Base-by-base conservation (phyloP, 2,329 filamentous ascomycete genomes). In the Metarhizium anisopliae region DNA sequence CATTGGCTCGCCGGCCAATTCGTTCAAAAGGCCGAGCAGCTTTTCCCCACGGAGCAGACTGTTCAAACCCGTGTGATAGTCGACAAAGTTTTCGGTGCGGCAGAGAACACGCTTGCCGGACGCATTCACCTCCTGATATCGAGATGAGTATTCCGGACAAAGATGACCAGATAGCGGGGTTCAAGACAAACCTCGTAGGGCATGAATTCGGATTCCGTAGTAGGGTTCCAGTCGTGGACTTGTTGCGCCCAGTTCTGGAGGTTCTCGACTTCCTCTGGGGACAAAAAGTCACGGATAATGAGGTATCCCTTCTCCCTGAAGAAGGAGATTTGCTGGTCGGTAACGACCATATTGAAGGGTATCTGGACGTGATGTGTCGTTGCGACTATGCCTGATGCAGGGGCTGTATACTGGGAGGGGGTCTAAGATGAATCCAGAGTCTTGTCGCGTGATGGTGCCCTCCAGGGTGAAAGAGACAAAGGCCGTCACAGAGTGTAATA, bases 31-130 rank as follows among this genome's bases (percentile, higher is more conserved):
- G 1, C 25, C 25, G 25, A 25, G 25, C 25, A 25, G 25, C 4
- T 25, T 25, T 25, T 4, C 25, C 25, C 25, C 25, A 25, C 25
- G 25, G 25, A 25, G 25, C 25, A 25, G 25, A 25, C 30, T 16
- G 53, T 57, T 43, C 55, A 62, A 59, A 6, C 59, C 60, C 2
- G 42, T 16, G 52, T 62, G 60, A 51, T 56, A 53, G n/a, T 62
- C 59, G 13, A 51, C 59, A 52, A 59, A 62, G 53, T 62, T 60
- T 43, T 62, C 59, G 3, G 60, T 61, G 2, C 58, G 55, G 49
- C 60, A 62, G 11, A 61, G 55, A 18, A 62, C 60, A 20, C 56
- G 55, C 18, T 59, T 50, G n/a, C 58, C 60, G 29, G 55, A 53
- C 43, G 43, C 53, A 38, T 62, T 60, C 11, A 60, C 52, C 47